Percentiles rank a stretch among this genome's conserved stretches.
These are phyloP conservation scores for Ceratocystis huliohia DNA, from an alignment of 2,329 filamentous ascomycete genomes.

Conservation along the genomic window DNA sequence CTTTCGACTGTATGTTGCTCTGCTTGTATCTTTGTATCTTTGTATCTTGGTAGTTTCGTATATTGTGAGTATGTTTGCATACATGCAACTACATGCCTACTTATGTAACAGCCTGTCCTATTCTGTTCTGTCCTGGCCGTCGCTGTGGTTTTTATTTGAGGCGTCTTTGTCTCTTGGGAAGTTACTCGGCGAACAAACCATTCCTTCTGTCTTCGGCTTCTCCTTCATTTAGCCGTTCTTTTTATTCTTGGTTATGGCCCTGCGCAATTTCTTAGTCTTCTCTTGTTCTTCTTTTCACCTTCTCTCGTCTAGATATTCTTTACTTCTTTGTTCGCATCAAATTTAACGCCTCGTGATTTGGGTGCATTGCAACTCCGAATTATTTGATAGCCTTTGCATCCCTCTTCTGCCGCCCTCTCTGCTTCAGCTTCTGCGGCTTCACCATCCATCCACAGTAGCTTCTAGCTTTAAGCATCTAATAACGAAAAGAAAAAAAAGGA, in stretches of 20 bases:
- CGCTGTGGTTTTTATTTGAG: not conserved
- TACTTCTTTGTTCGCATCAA: not conserved
- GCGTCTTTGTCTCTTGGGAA: not conserved
- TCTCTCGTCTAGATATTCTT: not conserved
- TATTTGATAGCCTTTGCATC: slow-evolving; percentile 1
- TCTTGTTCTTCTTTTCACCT: not conserved
- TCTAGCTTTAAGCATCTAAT: not conserved
- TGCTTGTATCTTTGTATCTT: no score
- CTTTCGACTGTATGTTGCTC: not conserved
- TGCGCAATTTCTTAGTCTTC: not conserved
- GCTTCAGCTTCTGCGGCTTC: not conserved
- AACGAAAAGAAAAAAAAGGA: no score
- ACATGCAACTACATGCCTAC: not conserved
- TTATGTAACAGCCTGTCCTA: not conserved
- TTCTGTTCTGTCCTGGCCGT: not conserved
- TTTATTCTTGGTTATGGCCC: not conserved
- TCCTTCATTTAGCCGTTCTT: not conserved
- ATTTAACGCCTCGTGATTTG: not conserved
- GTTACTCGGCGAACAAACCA: not conserved
- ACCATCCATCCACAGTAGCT: not conserved
- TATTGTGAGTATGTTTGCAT: not conserved
- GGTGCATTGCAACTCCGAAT: slow-evolving; percentile 3
- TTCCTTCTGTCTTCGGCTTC: not conserved
- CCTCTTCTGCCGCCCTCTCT: not conserved
- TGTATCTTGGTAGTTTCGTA: not conserved